Evolutionary conservation across 2,329 filamentous ascomycete genomes (phyloP).

Genomic region (Berkeleyomyces rouxiae): DNA sequence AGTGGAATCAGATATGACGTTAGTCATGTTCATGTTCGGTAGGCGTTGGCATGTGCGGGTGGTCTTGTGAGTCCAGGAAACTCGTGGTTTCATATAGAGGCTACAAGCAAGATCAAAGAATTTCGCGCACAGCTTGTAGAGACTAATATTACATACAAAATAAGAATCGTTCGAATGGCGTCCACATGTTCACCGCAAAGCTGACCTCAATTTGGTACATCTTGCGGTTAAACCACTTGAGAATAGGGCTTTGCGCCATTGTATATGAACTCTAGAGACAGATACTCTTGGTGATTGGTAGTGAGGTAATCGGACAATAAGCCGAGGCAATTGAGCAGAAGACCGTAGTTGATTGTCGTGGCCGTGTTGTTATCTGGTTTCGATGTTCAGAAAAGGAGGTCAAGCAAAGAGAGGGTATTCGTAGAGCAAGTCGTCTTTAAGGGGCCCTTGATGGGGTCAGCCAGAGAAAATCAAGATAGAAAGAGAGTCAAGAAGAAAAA

Average conservation of each 20-base stretch:
- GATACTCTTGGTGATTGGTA: neutral
- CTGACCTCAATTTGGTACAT: slow-evolving; percentile 98
- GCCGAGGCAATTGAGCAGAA: neutral
- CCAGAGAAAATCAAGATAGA: neutral
- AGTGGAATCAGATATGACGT: neutral
- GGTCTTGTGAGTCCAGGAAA: neutral
- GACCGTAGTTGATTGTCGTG: neutral
- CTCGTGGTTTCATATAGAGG: neutral
- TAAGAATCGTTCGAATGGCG: slow-evolving; percentile 86
- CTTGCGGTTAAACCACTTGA: slow-evolving; percentile 72
- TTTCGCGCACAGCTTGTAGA: too few species aligned
- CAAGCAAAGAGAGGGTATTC: neutral
- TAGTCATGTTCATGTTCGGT: neutral
- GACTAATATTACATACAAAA: slow-evolving; percentile 55
- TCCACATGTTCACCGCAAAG: slow-evolving; percentile 93
- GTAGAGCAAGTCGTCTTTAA: neutral
- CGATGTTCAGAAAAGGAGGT: neutral
- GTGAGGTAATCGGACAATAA: neutral
- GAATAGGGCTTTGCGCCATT: slow-evolving; percentile 13
- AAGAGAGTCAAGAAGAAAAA: neutral
- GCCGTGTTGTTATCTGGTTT: neutral
- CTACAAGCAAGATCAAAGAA: neutral
- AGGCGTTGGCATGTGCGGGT: slow-evolving; percentile 6
- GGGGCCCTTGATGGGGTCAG: neutral
- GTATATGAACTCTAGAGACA: neutral